phyloP scores from a whole-genome alignment of 306 rosid genomes.

The Trifolium dubium region DNA sequence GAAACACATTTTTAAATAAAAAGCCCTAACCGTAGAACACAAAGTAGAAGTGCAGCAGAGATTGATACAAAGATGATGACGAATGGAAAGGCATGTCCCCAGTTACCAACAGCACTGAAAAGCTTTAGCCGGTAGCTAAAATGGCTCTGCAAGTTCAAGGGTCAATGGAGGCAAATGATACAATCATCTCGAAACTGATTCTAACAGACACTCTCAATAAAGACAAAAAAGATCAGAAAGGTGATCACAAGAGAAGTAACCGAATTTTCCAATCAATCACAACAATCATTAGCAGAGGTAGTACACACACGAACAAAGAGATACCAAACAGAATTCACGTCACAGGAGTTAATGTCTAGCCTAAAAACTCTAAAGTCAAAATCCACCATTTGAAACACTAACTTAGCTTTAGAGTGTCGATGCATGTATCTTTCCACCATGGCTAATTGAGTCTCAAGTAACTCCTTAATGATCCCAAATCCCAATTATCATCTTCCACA shows the following conservation, averaged over 20 bases:
- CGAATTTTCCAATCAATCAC: conserved; percentile 9
- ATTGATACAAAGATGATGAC: background rate
- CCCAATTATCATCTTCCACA: background rate
- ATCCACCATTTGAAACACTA: background rate
- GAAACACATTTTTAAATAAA: background rate
- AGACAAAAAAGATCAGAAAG: background rate
- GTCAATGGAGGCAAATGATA: background rate
- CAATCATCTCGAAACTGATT: background rate
- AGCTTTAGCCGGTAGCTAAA: background rate
- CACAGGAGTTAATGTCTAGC: conserved; percentile 18
- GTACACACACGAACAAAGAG: background rate
- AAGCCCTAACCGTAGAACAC: background rate
- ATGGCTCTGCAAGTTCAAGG: background rate
- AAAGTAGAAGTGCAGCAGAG: background rate
- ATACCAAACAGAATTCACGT: background rate
- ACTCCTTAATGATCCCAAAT: conserved; percentile 12
- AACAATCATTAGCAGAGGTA: conserved; percentile 20
- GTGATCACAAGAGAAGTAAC: background rate
- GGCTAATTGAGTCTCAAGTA: background rate
- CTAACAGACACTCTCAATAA: background rate
- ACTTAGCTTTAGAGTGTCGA: background rate
- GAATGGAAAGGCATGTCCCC: background rate
- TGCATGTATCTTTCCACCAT: background rate
- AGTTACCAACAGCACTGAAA: background rate
- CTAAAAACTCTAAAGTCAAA: background rate